Evolutionary conservation across 345 rosid genomes (phyloP).

Genomic region (Euphorbia pulcherrima): DNA sequence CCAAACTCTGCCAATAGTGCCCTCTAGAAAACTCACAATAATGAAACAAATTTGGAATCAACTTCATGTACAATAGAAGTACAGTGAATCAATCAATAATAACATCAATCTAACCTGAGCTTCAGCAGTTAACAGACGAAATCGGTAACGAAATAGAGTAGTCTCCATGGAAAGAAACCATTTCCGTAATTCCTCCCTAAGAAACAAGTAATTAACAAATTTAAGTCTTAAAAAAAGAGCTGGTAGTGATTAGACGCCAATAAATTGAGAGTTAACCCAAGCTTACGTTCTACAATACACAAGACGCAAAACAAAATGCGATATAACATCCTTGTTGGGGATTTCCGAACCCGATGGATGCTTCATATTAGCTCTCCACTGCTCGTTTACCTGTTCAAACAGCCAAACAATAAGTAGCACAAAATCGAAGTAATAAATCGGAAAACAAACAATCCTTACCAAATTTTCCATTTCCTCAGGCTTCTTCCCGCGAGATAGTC

Average conservation of each 20-base stretch:
- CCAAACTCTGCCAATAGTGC: constrained; percentile 58
- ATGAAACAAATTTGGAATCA: constrained; percentile 5
- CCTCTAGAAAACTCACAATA: constrained; percentile 40
- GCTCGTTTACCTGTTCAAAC: constrained; percentile 30
- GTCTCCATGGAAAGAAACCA: constrained; percentile 92
- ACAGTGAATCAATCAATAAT: not conserved
- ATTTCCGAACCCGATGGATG: constrained; percentile 46
- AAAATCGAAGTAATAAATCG: not conserved
- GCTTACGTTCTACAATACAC: constrained; percentile 90
- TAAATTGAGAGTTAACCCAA: not conserved
- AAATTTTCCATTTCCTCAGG: constrained; percentile 65
- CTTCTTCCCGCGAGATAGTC: constrained; percentile 70
- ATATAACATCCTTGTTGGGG: constrained; percentile 64
- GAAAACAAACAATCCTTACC: constrained; percentile 28
- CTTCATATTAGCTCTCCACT: constrained; percentile 71
- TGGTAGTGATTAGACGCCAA: not conserved
- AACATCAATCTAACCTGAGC: constrained; percentile 49
- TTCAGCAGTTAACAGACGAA: constrained; percentile 34
- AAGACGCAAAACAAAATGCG: constrained; percentile 80
- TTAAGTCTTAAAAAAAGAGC: not conserved
- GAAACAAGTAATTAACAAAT: not conserved
- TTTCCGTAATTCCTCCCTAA: constrained; percentile 83
- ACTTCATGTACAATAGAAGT: not conserved
- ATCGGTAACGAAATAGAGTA: constrained; percentile 67
- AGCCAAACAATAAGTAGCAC: not conserved